Percentiles rank a stretch among this genome's conserved stretches.
Evolutionary conservation across 352 stramenopile genomes (phyloP).

Genomic region (Phytophthora pisi): DNA sequence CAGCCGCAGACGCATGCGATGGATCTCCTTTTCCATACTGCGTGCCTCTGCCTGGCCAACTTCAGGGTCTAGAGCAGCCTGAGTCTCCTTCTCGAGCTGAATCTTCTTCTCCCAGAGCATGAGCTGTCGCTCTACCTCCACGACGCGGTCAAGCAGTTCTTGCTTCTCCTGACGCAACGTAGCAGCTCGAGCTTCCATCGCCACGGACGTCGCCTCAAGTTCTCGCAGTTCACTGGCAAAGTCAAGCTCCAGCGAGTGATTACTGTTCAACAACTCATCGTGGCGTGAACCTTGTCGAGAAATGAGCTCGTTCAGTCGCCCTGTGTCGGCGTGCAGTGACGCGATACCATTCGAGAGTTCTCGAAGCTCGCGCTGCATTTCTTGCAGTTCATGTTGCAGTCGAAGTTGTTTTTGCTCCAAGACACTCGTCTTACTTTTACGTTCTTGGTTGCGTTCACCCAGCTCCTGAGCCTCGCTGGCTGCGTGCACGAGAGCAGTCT

Average conservation of each 20-base stretch:
- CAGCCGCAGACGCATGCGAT: slow-evolving; percentile 94
- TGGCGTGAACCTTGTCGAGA: slow-evolving; percentile 82
- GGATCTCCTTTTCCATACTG: slow-evolving; percentile 96
- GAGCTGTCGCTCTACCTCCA: slow-evolving; percentile 92
- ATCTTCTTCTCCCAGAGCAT: slow-evolving; percentile 98
- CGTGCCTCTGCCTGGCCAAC: slow-evolving; percentile 91
- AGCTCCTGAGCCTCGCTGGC: slow-evolving; percentile 90
- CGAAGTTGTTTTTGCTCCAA: slow-evolving; percentile 91
- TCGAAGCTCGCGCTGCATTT: slow-evolving; percentile 85
- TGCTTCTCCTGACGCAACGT: slow-evolving; percentile 86
- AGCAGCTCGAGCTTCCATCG: slow-evolving; percentile 76
- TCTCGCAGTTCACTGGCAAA: slow-evolving; percentile 93
- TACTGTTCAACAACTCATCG: slow-evolving; percentile 85
- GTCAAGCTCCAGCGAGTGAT: slow-evolving; percentile 89
- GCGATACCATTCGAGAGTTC: slow-evolving; percentile 71
- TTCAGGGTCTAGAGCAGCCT: slow-evolving; percentile 92
- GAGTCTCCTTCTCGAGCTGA: slow-evolving; percentile 95
- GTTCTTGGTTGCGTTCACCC: slow-evolving; percentile 88
- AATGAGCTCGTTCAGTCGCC: slow-evolving; percentile 94
- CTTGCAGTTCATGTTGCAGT: slow-evolving; percentile 84
- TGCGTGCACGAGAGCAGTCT: slow-evolving; percentile 91
- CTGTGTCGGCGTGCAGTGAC: slow-evolving; percentile 92
- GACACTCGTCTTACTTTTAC: slow-evolving; percentile 90
- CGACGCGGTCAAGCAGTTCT: slow-evolving; percentile 88
- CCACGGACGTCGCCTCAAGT: slow-evolving; percentile 80